These are phyloP conservation scores for Phaseolus coccineus DNA, from an alignment of 331 rosid species.

Conservation along the genomic window DNA sequence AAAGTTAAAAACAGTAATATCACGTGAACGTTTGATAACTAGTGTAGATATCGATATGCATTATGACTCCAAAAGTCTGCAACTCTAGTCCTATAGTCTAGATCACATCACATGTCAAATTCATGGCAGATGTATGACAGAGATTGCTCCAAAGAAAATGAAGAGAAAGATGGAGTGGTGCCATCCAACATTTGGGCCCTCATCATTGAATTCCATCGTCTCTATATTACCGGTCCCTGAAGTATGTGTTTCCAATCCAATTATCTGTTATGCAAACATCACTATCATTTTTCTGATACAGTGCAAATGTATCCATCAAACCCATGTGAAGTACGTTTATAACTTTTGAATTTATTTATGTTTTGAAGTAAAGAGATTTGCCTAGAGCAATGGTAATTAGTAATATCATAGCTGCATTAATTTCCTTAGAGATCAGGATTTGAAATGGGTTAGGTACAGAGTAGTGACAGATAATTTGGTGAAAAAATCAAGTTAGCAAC, in stretches of 20 bases:
- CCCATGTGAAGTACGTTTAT: conserved; percentile 13
- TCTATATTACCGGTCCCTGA: too few relatives aligned
- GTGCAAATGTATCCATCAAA: not conserved
- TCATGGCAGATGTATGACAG: not conserved
- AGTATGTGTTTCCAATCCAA: not conserved
- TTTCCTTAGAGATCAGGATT: not conserved
- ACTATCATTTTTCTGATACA: not conserved
- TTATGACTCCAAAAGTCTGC: not conserved
- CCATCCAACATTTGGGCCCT: not conserved
- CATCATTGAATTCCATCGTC: not conserved
- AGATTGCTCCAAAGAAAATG: not conserved
- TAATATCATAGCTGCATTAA: not conserved
- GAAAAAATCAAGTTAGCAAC: not conserved
- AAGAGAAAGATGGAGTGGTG: not conserved
- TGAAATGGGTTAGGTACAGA: not conserved
- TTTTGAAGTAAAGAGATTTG: not conserved
- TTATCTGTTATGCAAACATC: not conserved
- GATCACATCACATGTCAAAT: not conserved
- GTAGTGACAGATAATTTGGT: not conserved
- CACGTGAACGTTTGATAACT: not conserved
- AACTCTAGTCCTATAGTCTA: not conserved
- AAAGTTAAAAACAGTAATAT: conserved; percentile 6
- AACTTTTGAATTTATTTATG: not conserved
- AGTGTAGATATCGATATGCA: not conserved
- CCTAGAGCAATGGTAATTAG: not conserved